phyloP scores from a whole-genome alignment of 805 yeast species.

The Hermanozyma aechmeae region DNA sequence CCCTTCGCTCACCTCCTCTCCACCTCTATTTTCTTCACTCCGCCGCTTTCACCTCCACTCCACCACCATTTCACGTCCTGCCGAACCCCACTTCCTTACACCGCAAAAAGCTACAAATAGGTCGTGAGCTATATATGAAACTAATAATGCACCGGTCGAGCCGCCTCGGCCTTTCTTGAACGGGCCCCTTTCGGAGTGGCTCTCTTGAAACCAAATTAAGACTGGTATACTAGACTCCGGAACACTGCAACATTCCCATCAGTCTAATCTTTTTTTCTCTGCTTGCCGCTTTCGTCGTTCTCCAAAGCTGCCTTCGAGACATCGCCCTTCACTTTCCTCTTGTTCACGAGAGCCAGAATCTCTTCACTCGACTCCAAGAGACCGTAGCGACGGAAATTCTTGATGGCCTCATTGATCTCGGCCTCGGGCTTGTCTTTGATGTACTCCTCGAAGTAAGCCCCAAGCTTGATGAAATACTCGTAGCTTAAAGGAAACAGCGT shows the following conservation, averaged over 20 bases:
- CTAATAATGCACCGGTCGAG: too few relatives aligned
- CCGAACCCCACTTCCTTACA: too few relatives aligned
- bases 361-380: constrained; percentile 40
- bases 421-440: constrained; percentile 28
- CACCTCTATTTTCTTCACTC: constrained; percentile 1
- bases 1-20: not conserved
- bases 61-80: constrained; percentile 14
- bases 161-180: too few relatives aligned
- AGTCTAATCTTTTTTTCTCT: too few relatives aligned
- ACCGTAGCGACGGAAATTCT: constrained; percentile 61
- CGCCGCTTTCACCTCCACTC: constrained; percentile 2
- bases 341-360: constrained; percentile 27
- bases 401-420: constrained; percentile 36
- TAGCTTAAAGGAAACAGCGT: constrained; percentile 45
- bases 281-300: too few relatives aligned
- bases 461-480: constrained; percentile 44
- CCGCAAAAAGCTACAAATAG: too few relatives aligned
- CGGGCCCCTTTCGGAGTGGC: too few relatives aligned
- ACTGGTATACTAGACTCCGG: too few relatives aligned
- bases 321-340: constrained; percentile 29
- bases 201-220: too few relatives aligned
- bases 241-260: too few relatives aligned
- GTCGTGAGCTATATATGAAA: too few relatives aligned
- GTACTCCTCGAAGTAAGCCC: constrained; percentile 36
- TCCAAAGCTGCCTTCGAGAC: too few relatives aligned